These are phyloP conservation scores for Elongisporangium anandrum DNA, from an alignment of 352 stramenopile genomes.

Conservation along the genomic window DNA sequence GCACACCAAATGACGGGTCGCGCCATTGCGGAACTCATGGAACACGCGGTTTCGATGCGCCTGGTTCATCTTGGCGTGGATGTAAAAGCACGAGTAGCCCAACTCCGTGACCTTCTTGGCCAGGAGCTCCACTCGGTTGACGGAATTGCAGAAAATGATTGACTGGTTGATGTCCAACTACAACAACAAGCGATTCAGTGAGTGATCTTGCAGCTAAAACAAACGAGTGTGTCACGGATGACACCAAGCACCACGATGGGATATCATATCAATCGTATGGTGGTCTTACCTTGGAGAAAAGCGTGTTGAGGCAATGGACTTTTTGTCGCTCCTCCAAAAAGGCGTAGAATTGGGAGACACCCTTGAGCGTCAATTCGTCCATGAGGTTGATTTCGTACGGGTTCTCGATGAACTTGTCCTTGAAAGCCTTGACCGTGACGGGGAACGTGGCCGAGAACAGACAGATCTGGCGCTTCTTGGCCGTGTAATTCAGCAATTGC, in stretches of 20 bases:
- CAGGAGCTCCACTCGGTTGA: conserved; percentile 98
- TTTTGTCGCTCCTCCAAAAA: conserved; percentile 99
- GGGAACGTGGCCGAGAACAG: conserved; percentile 99
- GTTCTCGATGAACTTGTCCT: conserved; percentile 97
- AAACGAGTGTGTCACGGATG: too few species aligned
- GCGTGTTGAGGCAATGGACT: conserved; percentile 99
- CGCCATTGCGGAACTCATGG: conserved; percentile 99
- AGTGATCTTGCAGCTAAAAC: not conserved
- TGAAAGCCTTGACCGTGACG: conserved; percentile 98
- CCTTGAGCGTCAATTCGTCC: conserved; percentile 98
- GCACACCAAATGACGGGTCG: conserved; percentile 96
- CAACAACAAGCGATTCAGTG: conserved; percentile 13
- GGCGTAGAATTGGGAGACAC: conserved; percentile 99
- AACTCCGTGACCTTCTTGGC: conserved; percentile 99
- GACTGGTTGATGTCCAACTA: conserved; percentile 99
- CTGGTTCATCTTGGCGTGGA: conserved; percentile 99
- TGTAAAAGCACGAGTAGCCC: conserved; percentile 99
- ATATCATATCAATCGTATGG: too few species aligned
- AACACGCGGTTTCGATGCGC: conserved; percentile 99
- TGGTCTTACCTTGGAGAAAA: conserved; percentile 94
- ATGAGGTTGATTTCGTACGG: conserved; percentile 99
- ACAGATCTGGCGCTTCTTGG: conserved; percentile 97
- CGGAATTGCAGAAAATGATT: conserved; percentile 99
- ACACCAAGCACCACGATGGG: too few species aligned
- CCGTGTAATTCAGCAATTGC: conserved; percentile 94